Base-by-base conservation (phyloP, 345 rosid genomes). In the Acer negundo region DNA sequence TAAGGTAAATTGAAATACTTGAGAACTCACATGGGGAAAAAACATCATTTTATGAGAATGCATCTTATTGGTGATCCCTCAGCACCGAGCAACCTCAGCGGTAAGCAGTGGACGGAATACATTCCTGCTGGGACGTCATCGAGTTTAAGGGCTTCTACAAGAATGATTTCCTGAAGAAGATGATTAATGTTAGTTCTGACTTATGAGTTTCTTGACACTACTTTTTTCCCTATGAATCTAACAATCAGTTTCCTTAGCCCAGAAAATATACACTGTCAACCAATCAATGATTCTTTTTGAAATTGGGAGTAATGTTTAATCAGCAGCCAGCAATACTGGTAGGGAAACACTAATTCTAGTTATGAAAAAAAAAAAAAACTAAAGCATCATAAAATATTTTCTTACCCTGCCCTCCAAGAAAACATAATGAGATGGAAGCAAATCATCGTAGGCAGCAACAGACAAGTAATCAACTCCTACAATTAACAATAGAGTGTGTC, bases 61-160 rank as follows among this genome's bases (percentile, higher is more conserved):
- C 97, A 93, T 91, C 94, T 89, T 1, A 80, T 81, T 0, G 96
- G 97, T 22, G 89, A 87, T 40, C 91, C 97, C 80, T 91, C 93
- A 0, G 94, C 85, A 58, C 93, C 92, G 69, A 86, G 81, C 89
- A 93, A 76, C 76, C 98, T 89, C 61, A 86, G 75, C 0, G 90
- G 94, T 63, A 93, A 85, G 85, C 97, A 93, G 70, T 91, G 93
- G 51, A 93, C 84, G 23, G 84, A 75, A 84, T 91, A 90, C 23
- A 84, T 55, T 80, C 97, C 97, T 13, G 85, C 79, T 19, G 84
- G 87, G 62, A 89, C 85, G 72, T 68, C 87, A 31, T 91, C 94
- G 0, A 91, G 90, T 79, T 90, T 93, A 51, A 91, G 67, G 35
- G 85, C 93, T 80, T 91, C 97, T 77, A 93, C 91, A 0, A 91